Evolutionary conservation across 805 yeast genomes (phyloP).

Genomic region (Starmerella vaccinii): DNA sequence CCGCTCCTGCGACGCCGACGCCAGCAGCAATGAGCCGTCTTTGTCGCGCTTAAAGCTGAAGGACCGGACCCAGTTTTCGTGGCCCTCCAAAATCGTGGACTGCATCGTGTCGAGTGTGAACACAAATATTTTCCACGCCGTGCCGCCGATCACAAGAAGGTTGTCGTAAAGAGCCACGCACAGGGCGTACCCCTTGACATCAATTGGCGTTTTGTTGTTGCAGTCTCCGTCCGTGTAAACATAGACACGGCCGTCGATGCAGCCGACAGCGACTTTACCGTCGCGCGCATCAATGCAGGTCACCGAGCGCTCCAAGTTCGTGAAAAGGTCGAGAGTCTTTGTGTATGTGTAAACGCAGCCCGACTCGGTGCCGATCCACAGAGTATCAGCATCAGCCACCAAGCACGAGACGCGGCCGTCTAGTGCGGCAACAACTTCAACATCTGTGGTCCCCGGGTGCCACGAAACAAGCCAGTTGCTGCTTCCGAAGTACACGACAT

Average conservation of each 20-base stretch:
- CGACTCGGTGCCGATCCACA: slow-evolving; percentile 15
- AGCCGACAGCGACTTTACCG: slow-evolving; percentile 42
- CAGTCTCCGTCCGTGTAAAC: slow-evolving; percentile 42
- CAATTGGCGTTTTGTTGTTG: slow-evolving; percentile 12
- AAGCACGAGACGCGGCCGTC: slow-evolving; percentile 8
- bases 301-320: slow-evolving; percentile 2
- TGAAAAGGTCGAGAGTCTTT: neutral
- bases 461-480: slow-evolving; percentile 7
- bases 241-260: slow-evolving; percentile 54
- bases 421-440: slow-evolving; percentile 1
- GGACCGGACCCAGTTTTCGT: slow-evolving; percentile 91
- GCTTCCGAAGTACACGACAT: slow-evolving; percentile 12
- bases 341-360: slow-evolving; percentile 6
- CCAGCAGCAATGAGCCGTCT: slow-evolving; percentile 47
- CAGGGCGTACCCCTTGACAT: slow-evolving; percentile 26
- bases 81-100: slow-evolving; percentile 52
- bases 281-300: slow-evolving; percentile 1
- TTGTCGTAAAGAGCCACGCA: slow-evolving; percentile 20
- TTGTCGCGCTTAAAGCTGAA: slow-evolving; percentile 49
- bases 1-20: slow-evolving; percentile 87
- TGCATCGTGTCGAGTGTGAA: slow-evolving; percentile 26
- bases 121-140: slow-evolving; percentile 40
- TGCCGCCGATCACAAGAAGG: slow-evolving; percentile 31
- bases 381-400: neutral
- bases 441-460: slow-evolving; percentile 1